phyloP scores from a whole-genome alignment of 2,329 filamentous ascomycete genomes.

The Huntiella moniliformis region DNA sequence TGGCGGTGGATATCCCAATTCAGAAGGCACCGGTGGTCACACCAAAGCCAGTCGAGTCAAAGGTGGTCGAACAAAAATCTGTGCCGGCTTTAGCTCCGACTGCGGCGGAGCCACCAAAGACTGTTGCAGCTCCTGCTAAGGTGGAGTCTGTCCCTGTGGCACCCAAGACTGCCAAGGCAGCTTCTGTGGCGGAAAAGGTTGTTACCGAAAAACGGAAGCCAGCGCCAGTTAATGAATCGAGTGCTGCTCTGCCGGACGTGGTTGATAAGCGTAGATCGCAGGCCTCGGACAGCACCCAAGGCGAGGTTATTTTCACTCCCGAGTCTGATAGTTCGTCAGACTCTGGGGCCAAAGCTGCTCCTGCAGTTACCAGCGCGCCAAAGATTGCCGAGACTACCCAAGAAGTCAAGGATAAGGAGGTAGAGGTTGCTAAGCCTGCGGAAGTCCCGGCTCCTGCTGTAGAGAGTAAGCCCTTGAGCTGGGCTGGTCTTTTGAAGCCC shows the following conservation, averaged over 20 bases:
- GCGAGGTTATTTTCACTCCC: conserved; percentile 6
- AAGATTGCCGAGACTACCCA: conserved; percentile 13
- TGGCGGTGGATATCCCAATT: no score
- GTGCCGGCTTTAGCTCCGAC: neutral
- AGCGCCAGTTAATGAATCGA: conserved; percentile 13
- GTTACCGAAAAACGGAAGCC: conserved; percentile 25
- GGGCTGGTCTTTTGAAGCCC: conserved; percentile 12
- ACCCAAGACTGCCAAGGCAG: conserved; percentile 18
- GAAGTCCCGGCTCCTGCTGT: conserved; percentile 10
- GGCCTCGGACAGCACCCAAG: conserved; percentile 4
- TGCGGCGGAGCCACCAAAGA: neutral
- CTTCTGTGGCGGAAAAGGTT: conserved; percentile 28
- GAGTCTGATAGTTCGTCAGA: conserved; percentile 5
- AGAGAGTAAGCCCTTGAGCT: conserved; percentile 11
- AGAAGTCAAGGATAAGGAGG: neutral
- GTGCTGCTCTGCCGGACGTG: neutral
- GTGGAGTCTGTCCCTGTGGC: conserved; percentile 2
- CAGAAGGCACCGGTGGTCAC: no score
- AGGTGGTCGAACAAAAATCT: neutral
- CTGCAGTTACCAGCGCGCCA: conserved; percentile 11
- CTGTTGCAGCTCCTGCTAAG: neutral
- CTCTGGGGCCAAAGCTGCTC: conserved; percentile 3
- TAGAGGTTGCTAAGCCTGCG: conserved; percentile 14
- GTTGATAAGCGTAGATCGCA: neutral
- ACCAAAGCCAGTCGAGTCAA: neutral